phyloP scores from a whole-genome alignment of 1,284 basidiomycete species.

The Ceratobasidium sp. region DNA sequence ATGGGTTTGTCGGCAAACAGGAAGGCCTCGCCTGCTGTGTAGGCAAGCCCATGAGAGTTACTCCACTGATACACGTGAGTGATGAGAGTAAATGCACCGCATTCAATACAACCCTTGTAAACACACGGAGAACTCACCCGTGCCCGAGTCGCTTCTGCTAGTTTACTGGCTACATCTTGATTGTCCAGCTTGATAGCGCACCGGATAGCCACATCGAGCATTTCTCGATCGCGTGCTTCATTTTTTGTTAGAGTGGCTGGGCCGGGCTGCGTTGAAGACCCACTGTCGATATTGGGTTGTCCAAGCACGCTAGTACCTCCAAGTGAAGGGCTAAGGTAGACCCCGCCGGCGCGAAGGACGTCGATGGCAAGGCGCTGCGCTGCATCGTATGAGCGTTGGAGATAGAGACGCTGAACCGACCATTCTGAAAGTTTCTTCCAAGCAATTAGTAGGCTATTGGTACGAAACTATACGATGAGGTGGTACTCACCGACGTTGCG shows the following conservation, averaged over 20 bases:
- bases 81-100: neutral
- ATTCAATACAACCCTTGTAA: neutral
- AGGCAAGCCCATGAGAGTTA: constrained; percentile 39
- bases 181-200: constrained; percentile 42
- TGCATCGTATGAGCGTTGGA: constrained; percentile 41
- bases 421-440: constrained; percentile 41
- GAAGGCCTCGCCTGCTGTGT: constrained; percentile 44
- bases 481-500: constrained; percentile 23
- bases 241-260: constrained; percentile 15
- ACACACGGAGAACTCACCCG: constrained; percentile 36
- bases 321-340: neutral
- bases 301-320: neutral
- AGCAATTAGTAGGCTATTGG: neutral
- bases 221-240: constrained; percentile 41
- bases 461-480: neutral
- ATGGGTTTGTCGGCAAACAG: constrained; percentile 41
- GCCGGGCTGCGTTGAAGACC: neutral
- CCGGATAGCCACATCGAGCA: constrained; percentile 46
- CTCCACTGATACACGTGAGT: constrained; percentile 32
- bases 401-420: constrained; percentile 45
- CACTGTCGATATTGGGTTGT: neutral
- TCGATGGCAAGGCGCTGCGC: constrained; percentile 40
- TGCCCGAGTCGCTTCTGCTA: constrained; percentile 41
- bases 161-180: constrained; percentile 5
- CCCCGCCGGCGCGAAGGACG: constrained; percentile 37